Conservation (phyloP, 2,329 filamentous ascomycete species). For the Blastomyces emzantsi region DNA sequence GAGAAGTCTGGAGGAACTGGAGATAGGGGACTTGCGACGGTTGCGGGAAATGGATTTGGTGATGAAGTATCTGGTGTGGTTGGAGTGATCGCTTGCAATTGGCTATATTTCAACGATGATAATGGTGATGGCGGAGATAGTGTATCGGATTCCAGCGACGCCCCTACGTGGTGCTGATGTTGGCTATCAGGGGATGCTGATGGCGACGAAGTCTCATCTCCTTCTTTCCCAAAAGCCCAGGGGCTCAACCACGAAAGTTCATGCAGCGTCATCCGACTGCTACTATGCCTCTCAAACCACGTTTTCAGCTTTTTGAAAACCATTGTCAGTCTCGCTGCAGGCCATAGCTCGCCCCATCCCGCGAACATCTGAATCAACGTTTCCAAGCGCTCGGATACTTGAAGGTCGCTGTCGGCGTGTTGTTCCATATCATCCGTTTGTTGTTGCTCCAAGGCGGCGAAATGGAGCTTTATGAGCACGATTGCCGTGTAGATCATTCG, state of each 20-base stretch:
- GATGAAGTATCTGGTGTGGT: not conserved
- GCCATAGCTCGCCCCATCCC: slow-evolving; percentile 1
- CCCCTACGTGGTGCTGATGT: not conserved
- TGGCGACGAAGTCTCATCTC: not conserved
- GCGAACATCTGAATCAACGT: slow-evolving; percentile 5
- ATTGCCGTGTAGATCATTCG: not conserved
- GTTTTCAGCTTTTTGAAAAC: not conserved
- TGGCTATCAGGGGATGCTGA: not conserved
- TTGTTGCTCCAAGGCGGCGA: not conserved
- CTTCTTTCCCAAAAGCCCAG: slow-evolving; percentile 3
- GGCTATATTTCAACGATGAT: not conserved
- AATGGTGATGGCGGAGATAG: not conserved
- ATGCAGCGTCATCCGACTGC: slow-evolving; percentile 4
- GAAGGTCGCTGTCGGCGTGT: not conserved
- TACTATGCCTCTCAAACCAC: not conserved
- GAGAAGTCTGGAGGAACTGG: not conserved
- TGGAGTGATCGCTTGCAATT: not conserved
- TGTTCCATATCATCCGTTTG: not conserved
- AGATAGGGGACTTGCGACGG: not conserved
- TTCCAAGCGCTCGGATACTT: not conserved
- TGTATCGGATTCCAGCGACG: not conserved
- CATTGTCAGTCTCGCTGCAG: slow-evolving; percentile 1
- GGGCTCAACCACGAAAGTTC: slow-evolving; percentile 7
- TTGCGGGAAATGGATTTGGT: not conserved
- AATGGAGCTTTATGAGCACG: not conserved